Evolutionary conservation across 1,139 yeast genomes (phyloP), one percentile per base, ranked within the genome.

Genomic region (Chernovozyma aurita): DNA sequence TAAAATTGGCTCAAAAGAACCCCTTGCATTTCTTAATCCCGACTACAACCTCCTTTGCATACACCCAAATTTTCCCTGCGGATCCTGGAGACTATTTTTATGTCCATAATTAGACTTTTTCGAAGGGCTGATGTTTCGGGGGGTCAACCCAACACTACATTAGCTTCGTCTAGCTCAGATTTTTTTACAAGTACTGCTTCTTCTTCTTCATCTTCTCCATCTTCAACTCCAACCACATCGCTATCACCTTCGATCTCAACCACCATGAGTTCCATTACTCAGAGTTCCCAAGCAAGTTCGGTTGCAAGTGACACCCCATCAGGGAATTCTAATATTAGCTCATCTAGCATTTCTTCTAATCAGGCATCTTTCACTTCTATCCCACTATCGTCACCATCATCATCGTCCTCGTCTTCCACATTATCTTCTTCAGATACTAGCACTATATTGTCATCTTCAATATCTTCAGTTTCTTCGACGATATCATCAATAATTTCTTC

Each of bases 401-500:
- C 36, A 31, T 32, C 18, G 13, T 24, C 32, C 6, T 18, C 24
- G 14, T 38, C 38, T n/a, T 37, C 43, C 3, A 16, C 18, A 2
- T 28, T 39, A 2, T 18, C 41, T 13, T 36, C 41, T 15, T 21
- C 38, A 8, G 28, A 35, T 14, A 11, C 34, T 8, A 15, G 9
- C 12, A 29, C 41, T 4, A 29, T 38, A 1, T 28, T 37, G 2
- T 14, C 32, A 6, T 32, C 43, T 3, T 16, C 42, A 8, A 14
- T 11, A 13, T 15, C 34, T 13, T 22, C 27, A 16, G 34, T 41
- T 17, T 21, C 44, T 49, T 25, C 54, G 17, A 13, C 34, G 2
- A 22, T 31, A 12, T 33, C 35, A n/a, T 24, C 30, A 18, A 3
- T 17, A 15, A 4, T 61, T 26, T 53, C 61, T 27, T 59, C 63